A percentile compares a stretch with the other conserved stretches of the same genome.
Conservation (phyloP, 1,284 basidiomycete species). For the Ceratobasidium sp. region DNA sequence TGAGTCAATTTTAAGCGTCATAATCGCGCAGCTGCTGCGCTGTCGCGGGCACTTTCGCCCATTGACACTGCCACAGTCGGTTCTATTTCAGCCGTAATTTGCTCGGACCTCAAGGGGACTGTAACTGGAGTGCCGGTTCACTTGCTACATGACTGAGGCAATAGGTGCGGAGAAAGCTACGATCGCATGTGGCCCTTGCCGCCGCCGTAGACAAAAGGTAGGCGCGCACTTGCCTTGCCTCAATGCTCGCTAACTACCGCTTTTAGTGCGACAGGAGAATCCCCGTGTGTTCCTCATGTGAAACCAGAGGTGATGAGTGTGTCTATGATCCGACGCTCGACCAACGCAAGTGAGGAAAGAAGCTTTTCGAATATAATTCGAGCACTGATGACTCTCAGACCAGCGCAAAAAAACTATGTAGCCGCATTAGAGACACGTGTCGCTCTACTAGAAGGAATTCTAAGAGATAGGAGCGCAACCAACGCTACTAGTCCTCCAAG, state of each 20-base stretch:
- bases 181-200: slow-evolving; percentile 5
- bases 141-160: too few relatives aligned
- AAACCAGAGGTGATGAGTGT: slow-evolving; percentile 3
- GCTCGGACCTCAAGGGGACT: too few relatives aligned
- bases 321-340: slow-evolving; percentile 1
- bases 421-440: slow-evolving; percentile 18
- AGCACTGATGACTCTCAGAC: neutral
- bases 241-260: neutral
- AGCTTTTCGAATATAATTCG: neutral
- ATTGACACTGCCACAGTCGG: too few relatives aligned
- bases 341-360: slow-evolving; percentile 3
- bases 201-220: slow-evolving; percentile 19
- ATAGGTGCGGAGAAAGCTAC: neutral
- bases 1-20: too few relatives aligned
- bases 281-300: slow-evolving; percentile 1
- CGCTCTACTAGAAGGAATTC: neutral
- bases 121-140: too few relatives aligned
- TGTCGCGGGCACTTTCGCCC: too few relatives aligned
- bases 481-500: neutral
- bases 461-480: neutral
- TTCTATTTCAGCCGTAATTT: too few relatives aligned
- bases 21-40: too few relatives aligned
- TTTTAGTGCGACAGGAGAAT: slow-evolving; percentile 4
- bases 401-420: slow-evolving; percentile 12
- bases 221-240: neutral